Conservation (phyloP, 768 basidiomycete species). For the Polyporus arcularius region DNA sequence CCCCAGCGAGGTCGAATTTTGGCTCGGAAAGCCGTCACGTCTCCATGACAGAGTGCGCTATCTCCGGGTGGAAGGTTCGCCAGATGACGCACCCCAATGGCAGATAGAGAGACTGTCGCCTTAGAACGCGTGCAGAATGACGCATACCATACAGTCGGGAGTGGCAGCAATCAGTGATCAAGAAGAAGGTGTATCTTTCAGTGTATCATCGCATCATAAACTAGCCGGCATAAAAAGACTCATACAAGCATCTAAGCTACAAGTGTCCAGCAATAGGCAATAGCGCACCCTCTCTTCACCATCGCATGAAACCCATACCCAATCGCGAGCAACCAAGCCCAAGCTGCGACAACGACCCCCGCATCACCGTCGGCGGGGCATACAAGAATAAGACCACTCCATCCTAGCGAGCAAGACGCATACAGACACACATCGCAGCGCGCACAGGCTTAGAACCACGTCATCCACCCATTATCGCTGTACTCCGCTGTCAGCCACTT, state of each 20-base stretch:
- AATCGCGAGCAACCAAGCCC: neutral
- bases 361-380: neutral
- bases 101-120: constrained; percentile 79
- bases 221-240: neutral
- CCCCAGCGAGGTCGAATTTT: constrained; percentile 91
- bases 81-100: constrained; percentile 63
- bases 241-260: constrained; percentile 10
- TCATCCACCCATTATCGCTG: constrained; percentile 31
- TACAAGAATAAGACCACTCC: neutral
- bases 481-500: constrained; percentile 24
- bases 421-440: neutral
- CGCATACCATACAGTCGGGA: neutral
- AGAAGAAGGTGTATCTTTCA: neutral
- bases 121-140: constrained; percentile 32
- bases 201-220: neutral
- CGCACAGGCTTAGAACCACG: constrained; percentile 24
- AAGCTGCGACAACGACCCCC: neutral
- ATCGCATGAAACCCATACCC: neutral
- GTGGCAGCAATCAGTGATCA: neutral
- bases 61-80: constrained; percentile 49
- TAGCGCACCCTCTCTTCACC: neutral
- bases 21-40: constrained; percentile 94
- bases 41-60: constrained; percentile 90
- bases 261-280: constrained; percentile 1
- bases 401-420: neutral